These are phyloP conservation scores for Gnetum montanum DNA, from an alignment of 75 land plant genomes.

Conservation along the genomic window DNA sequence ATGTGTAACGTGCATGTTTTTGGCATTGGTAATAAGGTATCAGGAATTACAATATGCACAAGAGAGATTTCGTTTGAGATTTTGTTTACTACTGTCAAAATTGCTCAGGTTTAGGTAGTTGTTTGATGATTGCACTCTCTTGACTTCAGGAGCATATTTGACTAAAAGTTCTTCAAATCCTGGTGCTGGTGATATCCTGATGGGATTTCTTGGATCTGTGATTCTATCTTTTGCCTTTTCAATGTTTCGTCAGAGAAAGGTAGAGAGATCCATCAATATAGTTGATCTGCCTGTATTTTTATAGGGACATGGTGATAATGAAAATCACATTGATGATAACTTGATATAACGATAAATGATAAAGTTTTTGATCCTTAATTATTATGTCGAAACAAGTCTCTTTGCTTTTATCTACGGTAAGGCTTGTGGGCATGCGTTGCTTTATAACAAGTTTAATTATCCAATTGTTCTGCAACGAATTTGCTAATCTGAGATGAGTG, in stretches of 20 bases:
- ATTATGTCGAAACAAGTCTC: neutral
- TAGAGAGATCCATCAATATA: conserved; percentile 8
- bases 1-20: too few relatives aligned
- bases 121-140: neutral
- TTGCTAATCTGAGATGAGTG: neutral
- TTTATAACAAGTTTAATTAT: too few relatives aligned
- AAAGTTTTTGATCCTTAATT: too few relatives aligned
- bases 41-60: too few relatives aligned
- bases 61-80: too few relatives aligned
- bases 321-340: too few relatives aligned
- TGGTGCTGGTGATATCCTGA: conserved; percentile 97
- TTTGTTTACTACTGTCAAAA: too few relatives aligned
- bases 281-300: neutral
- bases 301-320: neutral
- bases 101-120: too few relatives aligned
- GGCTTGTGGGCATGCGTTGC: too few relatives aligned
- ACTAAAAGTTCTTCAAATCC: conserved; percentile 78
- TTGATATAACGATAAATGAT: too few relatives aligned
- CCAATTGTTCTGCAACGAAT: too few relatives aligned
- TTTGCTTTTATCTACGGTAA: neutral
- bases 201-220: conserved; percentile 97
- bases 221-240: conserved; percentile 98
- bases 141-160: conserved; percentile 61
- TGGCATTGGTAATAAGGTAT: too few relatives aligned
- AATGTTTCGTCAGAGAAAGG: conserved; percentile 96